Conservation (phyloP, 495 filamentous ascomycete species). For the Aspergillus indologenus region DNA sequence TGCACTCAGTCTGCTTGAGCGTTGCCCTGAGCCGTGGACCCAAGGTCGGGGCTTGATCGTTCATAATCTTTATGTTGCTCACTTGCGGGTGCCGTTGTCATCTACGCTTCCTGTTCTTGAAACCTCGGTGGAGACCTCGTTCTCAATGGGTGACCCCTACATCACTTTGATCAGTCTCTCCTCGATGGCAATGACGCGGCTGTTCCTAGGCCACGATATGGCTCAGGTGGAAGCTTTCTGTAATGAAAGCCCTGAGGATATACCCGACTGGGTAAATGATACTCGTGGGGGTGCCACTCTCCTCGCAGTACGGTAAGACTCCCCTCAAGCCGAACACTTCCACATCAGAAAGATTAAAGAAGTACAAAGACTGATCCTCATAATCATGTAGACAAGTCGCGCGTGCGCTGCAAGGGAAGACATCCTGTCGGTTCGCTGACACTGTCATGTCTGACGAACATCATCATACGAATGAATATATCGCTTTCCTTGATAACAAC, state of each 20-base stretch:
- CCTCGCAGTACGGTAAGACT: conserved; percentile 52
- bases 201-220: conserved; percentile 74
- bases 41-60: conserved; percentile 68
- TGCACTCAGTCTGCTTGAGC: conserved; percentile 63
- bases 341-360: neutral
- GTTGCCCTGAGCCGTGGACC: conserved; percentile 64
- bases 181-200: conserved; percentile 63
- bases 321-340: neutral
- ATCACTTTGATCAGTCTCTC: conserved; percentile 73
- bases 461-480: conserved; percentile 63
- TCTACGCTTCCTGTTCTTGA: conserved; percentile 61
- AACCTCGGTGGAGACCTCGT: conserved; percentile 65
- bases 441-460: conserved; percentile 68
- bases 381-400: conserved; percentile 58
- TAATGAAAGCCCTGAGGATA: conserved; percentile 69
- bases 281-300: conserved; percentile 76
- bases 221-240: conserved; percentile 72
- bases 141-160: conserved; percentile 70
- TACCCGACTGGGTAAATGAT: conserved; percentile 69
- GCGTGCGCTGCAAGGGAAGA: conserved; percentile 82
- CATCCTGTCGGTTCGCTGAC: conserved; percentile 50
- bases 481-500: conserved; percentile 48
- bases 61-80: conserved; percentile 70
- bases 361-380: conserved; percentile 10
- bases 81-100: conserved; percentile 62